Evolutionary conservation across 148 eudicot species (phyloP).

Genomic region (Arbutus unedo): DNA sequence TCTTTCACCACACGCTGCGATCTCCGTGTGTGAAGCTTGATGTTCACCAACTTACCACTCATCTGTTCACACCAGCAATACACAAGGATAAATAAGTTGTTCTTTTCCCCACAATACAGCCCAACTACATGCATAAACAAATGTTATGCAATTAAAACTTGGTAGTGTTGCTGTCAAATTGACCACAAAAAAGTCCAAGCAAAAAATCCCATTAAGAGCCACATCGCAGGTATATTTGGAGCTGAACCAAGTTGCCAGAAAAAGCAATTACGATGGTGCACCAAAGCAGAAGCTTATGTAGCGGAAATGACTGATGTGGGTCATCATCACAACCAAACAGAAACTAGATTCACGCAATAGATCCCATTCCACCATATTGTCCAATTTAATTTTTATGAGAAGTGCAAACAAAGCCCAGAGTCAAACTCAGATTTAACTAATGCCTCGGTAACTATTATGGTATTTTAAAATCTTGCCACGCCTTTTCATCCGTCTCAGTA

Average conservation of each 20-base stretch:
- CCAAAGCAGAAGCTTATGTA: background rate
- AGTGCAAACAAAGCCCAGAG: background rate
- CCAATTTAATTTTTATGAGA: background rate
- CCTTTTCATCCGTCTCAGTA: background rate
- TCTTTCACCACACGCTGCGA: conserved; percentile 78
- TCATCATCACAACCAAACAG: background rate
- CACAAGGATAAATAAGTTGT: background rate
- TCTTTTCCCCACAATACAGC: background rate
- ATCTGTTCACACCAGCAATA: conserved; percentile 47
- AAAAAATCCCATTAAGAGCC: background rate
- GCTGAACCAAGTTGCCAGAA: background rate
- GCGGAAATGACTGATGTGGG: background rate
- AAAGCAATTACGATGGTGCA: background rate
- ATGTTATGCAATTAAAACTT: background rate
- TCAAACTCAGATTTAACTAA: background rate
- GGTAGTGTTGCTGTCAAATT: background rate
- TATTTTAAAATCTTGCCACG: background rate
- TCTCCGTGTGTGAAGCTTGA: conserved; percentile 87
- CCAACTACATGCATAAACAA: too few relatives aligned
- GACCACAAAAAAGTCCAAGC: background rate
- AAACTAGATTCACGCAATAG: background rate
- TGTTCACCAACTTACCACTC: conserved; percentile 85
- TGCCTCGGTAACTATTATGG: background rate
- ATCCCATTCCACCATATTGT: background rate
- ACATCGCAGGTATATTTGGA: background rate